Evolutionary conservation across 1,284 basidiomycete species (phyloP).

Genomic region (Leccinum fallax): DNA sequence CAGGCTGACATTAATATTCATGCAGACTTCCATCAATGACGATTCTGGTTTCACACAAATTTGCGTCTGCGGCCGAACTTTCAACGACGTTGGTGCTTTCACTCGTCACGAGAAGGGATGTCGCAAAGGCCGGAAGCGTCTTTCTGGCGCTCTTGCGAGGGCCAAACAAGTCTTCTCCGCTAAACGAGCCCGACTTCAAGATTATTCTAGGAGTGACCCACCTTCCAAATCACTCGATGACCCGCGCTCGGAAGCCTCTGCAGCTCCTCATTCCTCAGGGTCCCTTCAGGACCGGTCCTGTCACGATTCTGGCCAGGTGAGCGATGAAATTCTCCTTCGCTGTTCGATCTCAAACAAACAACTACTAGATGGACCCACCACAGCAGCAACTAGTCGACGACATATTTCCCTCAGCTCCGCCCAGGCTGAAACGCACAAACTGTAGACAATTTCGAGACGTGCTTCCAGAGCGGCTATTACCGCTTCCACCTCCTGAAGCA

Average conservation of each 20-base stretch:
- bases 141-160: too few species aligned
- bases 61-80: too few species aligned
- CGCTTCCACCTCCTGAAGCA: background rate
- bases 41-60: too few species aligned
- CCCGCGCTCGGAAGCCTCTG: background rate
- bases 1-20: too few species aligned
- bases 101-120: too few species aligned
- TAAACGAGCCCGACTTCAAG: too few species aligned
- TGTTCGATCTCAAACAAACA: background rate
- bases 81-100: too few species aligned
- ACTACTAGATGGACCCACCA: background rate
- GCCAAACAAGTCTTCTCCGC: too few species aligned
- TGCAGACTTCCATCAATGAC: too few species aligned
- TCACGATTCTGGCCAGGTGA: background rate
- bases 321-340: background rate
- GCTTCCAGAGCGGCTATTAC: background rate
- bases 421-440: background rate
- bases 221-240: background rate
- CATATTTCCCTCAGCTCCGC: background rate
- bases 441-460: background rate
- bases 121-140: too few species aligned
- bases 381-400: background rate
- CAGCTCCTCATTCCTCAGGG: background rate
- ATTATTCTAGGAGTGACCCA: too few species aligned
- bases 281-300: background rate